Base-by-base conservation (phyloP, 2,329 filamentous ascomycete genomes). In the Paracoccidioides brasiliensis region DNA sequence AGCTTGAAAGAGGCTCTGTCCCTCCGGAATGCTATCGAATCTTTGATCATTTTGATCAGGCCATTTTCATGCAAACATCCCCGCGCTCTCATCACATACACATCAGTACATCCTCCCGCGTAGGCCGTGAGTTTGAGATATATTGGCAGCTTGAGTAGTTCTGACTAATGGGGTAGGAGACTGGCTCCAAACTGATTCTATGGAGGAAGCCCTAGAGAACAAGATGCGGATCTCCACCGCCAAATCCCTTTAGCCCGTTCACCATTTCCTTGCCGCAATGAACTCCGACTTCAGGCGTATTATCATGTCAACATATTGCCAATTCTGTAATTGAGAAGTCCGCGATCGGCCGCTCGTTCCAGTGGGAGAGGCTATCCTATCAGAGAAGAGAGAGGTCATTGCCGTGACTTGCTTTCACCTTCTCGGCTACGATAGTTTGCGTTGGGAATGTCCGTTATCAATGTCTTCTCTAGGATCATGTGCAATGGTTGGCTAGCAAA, bases 381-480 rank as follows among this genome's bases (percentile, higher is more conserved):
- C 32, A 50, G 7, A 50, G 28, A 50, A 35, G 46, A 15, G 28
- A 50, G 46, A 50, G 46, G 12, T 50, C 32, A 38, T 50, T 50
- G 46, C 46, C 5, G 30, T 50, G 46, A 50, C 32, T 15, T 50
- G 46, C 46, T 50, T 50, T 50, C 46, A 50, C 12, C 46, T 50
- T 50, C 46, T 35, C 46, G 9, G 46, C 35, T 9, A 50, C 15
- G 46, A 50, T 50, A 50, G 35, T 50, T 50, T 30, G 32, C 22
- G 32, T 35, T 50, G 46, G 12, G 46, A 50, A 50, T 50, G 46
- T 50, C 46, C 8, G 46, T 8, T 50, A 50, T 50, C 35, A 35
- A 50, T 50, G 32, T 32, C 32, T 50, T n/a, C 46, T 38, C 46
- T 50, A 50, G 46, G 9, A 50, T 50, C 30, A 50, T 50, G 46